These are phyloP conservation scores for Mesotaenium endlicherianum DNA, from an alignment of 139 green algal genomes.

Conservation along the genomic window DNA sequence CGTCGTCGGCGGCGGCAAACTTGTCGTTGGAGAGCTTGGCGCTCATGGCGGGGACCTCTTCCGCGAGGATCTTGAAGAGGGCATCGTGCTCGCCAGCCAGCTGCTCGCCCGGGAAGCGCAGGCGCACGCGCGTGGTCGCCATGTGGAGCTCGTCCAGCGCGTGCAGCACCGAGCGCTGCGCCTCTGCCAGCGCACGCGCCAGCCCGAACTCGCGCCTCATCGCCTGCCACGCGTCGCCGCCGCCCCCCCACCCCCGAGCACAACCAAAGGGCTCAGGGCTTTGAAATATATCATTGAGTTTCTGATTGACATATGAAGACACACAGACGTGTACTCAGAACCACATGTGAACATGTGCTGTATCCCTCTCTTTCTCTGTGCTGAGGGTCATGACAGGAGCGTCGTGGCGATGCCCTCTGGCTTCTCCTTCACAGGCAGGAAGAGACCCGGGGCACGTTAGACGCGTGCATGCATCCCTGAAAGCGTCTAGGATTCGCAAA, in stretches of 20 bases:
- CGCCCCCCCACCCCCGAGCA: not conserved
- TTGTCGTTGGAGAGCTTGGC: slow-evolving; percentile 63
- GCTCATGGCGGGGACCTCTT: slow-evolving; percentile 61
- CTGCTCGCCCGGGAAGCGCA: slow-evolving; percentile 51
- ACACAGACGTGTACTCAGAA: no score
- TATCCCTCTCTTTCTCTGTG: no score
- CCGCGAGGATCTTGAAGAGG: slow-evolving; percentile 62
- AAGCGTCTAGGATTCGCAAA: no score
- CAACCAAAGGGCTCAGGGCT: no score
- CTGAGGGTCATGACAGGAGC: no score
- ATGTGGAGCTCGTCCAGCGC: slow-evolving; percentile 85
- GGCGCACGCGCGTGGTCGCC: slow-evolving; percentile 69
- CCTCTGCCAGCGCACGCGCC: slow-evolving; percentile 46
- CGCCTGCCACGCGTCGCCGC: slow-evolving; percentile 51
- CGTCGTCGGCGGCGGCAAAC: slow-evolving; percentile 60
- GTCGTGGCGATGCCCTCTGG: no score
- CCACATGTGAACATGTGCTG: no score
- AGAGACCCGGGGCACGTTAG: no score
- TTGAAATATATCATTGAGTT: no score
- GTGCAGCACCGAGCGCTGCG: slow-evolving; percentile 74
- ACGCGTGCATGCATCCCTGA: no score
- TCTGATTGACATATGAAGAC: no score
- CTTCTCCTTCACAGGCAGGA: no score
- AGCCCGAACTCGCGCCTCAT: slow-evolving; percentile 68
- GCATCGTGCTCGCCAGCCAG: slow-evolving; percentile 53